Evolutionary conservation across 441 rosid species (phyloP), one percentile per base, ranked within the genome.

Genomic region (Cnidoscolus chayamansa): DNA sequence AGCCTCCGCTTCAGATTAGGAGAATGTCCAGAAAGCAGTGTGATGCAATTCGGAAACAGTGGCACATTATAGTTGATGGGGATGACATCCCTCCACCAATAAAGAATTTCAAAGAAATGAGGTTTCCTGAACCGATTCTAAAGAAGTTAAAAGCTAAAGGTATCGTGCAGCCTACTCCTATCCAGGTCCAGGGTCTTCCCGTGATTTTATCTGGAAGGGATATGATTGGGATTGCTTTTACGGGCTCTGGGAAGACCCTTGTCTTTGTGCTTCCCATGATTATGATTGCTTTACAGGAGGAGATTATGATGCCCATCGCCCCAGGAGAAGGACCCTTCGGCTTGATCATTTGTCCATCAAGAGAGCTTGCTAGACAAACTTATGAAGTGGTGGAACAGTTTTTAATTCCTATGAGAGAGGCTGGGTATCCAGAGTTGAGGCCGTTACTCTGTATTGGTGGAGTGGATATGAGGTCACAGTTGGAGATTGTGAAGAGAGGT

Each of bases 181-280:
- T 94, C 59, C 98, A 94, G 81, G 95, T 94, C 43, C 98, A 92
- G 78, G 97, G 97, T 19, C 89, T 94, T 70, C 98, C 97, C 10
- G 98, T 90, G 71, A 80, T 89, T 64, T 76, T 94, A 66, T 66
- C 93, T 0, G 97, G 98, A 11, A 84, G 97, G 70, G 97, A 94
- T 73, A 94, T 91, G 98, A 88, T 88, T 43, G 93, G 95, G 76
- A 88, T 91, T 82, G 95, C 96, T 0, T 91, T 89, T 71, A 90
- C 93, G 0, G 96, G 93, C 19, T 91, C 96, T 0, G 97, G 93
- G 49, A 91, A 90, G 84, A 92, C 97, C 0, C 73, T 92, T 68
- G 96, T 84, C 48, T 90, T 90, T 47, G 94, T 92, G 60, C 84
- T 92, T 66, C 96, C 96, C 0, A 51, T 92, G 90, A 87, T 92